phyloP scores from a whole-genome alignment of 768 basidiomycete genomes.

The Tricholoma saponaceum region DNA sequence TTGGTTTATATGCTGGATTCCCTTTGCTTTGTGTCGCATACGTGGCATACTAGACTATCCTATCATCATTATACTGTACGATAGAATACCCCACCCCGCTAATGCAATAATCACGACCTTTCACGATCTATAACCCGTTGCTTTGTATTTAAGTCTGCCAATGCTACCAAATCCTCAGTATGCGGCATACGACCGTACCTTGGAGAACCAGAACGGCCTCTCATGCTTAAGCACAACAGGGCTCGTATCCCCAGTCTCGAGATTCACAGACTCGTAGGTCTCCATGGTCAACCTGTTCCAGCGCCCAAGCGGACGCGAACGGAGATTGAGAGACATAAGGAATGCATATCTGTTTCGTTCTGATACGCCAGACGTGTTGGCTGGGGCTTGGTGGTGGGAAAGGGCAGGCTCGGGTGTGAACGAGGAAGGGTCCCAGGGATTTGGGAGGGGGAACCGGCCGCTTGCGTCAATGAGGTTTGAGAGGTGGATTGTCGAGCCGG shows the following conservation, averaged over 20 bases:
- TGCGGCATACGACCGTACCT: conserved; percentile 62
- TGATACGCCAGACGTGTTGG: conserved; percentile 2
- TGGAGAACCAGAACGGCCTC: conserved; percentile 92
- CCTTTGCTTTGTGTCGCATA: conserved; percentile 84
- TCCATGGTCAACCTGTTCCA: conserved; percentile 80
- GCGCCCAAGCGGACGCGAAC: conserved; percentile 76
- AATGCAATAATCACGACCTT: neutral
- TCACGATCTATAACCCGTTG: neutral
- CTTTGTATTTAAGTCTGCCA: neutral
- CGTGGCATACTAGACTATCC: conserved; percentile 32
- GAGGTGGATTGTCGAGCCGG: conserved; percentile 55
- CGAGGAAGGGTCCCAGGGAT: neutral
- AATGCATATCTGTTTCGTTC: conserved; percentile 55
- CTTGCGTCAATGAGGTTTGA: conserved; percentile 62
- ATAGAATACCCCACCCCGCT: neutral
- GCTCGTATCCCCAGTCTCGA: conserved; percentile 69
- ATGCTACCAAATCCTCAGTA: conserved; percentile 5
- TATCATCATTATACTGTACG: neutral
- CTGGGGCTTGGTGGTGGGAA: conserved; percentile 2
- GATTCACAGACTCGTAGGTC: conserved; percentile 70
- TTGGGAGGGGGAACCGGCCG: conserved; percentile 30
- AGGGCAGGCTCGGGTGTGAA: conserved; percentile 2
- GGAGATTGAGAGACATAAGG: conserved; percentile 66
- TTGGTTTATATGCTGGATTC: conserved; percentile 89
- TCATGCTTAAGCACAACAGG: conserved; percentile 78